A percentile compares a stretch with the other conserved stretches of the same genome.
These are phyloP conservation scores for Zymoseptoria passerinii DNA, from an alignment of 2,329 filamentous ascomycete genomes.

Conservation along the genomic window DNA sequence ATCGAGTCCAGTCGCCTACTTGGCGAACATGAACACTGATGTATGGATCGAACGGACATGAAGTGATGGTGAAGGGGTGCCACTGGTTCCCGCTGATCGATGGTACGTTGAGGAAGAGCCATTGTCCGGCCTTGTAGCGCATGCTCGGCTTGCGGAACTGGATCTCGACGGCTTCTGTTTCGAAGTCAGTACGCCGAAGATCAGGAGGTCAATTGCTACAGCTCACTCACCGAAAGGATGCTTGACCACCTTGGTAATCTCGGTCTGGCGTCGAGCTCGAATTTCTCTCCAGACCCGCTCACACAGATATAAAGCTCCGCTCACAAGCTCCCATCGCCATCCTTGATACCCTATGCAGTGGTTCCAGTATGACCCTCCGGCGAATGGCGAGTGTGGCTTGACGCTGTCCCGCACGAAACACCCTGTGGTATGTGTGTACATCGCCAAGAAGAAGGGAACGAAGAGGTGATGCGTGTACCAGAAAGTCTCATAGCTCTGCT, in stretches of 20 bases:
- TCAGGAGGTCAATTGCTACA: conserved; percentile 16
- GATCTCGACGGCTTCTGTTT: conserved; percentile 80
- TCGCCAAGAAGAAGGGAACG: conserved; percentile 82
- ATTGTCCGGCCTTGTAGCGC: conserved; percentile 97
- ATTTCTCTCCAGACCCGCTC: conserved; percentile 91
- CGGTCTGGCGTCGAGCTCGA: conserved; percentile 70
- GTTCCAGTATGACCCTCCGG: conserved; percentile 70
- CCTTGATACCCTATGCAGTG: conserved; percentile 94
- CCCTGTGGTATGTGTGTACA: conserved; percentile 92
- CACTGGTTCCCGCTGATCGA: conserved; percentile 83
- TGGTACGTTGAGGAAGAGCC: conserved; percentile 92
- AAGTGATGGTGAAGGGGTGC: conserved; percentile 99
- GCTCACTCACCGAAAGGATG: conserved; percentile 82
- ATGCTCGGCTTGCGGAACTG: conserved; percentile 95
- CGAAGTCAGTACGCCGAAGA: conserved; percentile 17
- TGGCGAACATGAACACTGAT: conserved; percentile 91
- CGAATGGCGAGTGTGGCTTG: conserved; percentile 71
- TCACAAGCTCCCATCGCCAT: conserved; percentile 92
- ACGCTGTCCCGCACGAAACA: conserved; percentile 88
- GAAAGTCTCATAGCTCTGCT: conserved; percentile 96
- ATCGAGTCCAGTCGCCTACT: conserved; percentile 89
- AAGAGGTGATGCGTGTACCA: conserved; percentile 99
- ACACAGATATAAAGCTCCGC: conserved; percentile 73
- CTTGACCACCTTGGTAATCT: conserved; percentile 87
- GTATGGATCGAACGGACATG: conserved; percentile 91